phyloP scores from a whole-genome alignment of 2,329 filamentous ascomycete species.

The Cordyceps tenuipes region DNA sequence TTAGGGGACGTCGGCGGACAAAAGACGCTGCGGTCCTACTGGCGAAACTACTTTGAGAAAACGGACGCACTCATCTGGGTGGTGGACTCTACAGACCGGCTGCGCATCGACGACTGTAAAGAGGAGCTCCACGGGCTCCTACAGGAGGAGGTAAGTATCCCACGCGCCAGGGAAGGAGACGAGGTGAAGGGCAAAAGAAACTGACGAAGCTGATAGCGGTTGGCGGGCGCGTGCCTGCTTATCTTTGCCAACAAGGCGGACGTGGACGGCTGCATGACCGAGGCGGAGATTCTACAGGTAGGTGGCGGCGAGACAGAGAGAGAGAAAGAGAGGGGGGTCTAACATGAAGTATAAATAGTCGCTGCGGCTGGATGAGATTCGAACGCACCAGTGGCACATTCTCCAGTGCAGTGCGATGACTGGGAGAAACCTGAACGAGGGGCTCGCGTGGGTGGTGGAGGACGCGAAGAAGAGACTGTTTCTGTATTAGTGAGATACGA shows the following conservation, averaged over 20 bases:
- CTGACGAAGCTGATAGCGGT: constrained; percentile 49
- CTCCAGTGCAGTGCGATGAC: constrained; percentile 91
- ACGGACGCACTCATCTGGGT: constrained; percentile 98
- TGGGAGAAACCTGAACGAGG: constrained; percentile 78
- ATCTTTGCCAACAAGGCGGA: constrained; percentile 98
- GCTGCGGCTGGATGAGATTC: constrained; percentile 71
- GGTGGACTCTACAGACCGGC: constrained; percentile 90
- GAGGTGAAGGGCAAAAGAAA: background rate
- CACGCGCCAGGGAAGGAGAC: too few species aligned
- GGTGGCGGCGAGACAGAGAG: constrained; percentile 14
- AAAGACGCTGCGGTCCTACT: constrained; percentile 95
- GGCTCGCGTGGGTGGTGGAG: constrained; percentile 88
- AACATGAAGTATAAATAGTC: constrained; percentile 36
- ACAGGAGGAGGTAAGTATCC: constrained; percentile 69
- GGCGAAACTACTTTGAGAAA: constrained; percentile 99
- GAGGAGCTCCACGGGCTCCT: constrained; percentile 80
- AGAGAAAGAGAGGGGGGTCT: background rate
- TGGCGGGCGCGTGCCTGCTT: constrained; percentile 84
- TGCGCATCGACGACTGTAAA: constrained; percentile 80
- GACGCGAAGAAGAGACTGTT: constrained; percentile 94
- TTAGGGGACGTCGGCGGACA: constrained; percentile 95
- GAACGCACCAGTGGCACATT: constrained; percentile 90
- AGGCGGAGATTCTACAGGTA: constrained; percentile 72
- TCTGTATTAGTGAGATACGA: constrained; percentile 56
- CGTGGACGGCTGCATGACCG: constrained; percentile 79